Evolutionary conservation across 805 yeast genomes (phyloP).

Genomic region (Nakazawaea wyomingensis): DNA sequence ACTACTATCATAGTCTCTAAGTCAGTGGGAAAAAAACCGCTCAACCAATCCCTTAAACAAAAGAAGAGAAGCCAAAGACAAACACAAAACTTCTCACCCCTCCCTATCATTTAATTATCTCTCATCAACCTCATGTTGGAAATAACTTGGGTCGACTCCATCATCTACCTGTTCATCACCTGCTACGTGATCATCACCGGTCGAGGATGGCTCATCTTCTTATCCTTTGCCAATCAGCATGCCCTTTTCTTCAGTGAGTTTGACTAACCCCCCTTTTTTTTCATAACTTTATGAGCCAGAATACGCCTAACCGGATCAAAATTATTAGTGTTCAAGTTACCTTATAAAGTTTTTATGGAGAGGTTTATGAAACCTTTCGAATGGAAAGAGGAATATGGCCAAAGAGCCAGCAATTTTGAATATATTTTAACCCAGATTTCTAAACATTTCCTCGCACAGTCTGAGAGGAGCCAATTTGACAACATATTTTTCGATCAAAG

Average conservation of each 20-base stretch:
- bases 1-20: too few relatives aligned
- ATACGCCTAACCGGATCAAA: neutral
- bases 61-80: too few relatives aligned
- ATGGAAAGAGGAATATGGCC: constrained; percentile 22
- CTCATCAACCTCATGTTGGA: constrained; percentile 8
- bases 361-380: constrained; percentile 27
- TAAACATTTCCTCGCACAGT: constrained; percentile 12
- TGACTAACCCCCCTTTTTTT: neutral
- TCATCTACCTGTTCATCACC: constrained; percentile 21
- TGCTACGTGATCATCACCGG: constrained; percentile 22
- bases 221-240: constrained; percentile 17
- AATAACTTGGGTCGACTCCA: constrained; percentile 22
- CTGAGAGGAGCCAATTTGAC: constrained; percentile 11
- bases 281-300: too few relatives aligned
- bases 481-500: constrained; percentile 23
- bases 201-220: constrained; percentile 17
- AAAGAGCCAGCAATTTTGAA: constrained; percentile 26
- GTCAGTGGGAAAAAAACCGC: too few relatives aligned
- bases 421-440: constrained; percentile 18
- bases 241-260: constrained; percentile 18
- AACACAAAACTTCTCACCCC: too few relatives aligned
- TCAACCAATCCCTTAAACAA: too few relatives aligned
- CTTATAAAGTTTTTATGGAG: constrained; percentile 21
- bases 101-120: too few relatives aligned
- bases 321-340: constrained; percentile 17